Percentiles rank a stretch among this genome's conserved stretches.
Conservation (phyloP, 352 stramenopile genomes). For the Phytophthora constricta region DNA sequence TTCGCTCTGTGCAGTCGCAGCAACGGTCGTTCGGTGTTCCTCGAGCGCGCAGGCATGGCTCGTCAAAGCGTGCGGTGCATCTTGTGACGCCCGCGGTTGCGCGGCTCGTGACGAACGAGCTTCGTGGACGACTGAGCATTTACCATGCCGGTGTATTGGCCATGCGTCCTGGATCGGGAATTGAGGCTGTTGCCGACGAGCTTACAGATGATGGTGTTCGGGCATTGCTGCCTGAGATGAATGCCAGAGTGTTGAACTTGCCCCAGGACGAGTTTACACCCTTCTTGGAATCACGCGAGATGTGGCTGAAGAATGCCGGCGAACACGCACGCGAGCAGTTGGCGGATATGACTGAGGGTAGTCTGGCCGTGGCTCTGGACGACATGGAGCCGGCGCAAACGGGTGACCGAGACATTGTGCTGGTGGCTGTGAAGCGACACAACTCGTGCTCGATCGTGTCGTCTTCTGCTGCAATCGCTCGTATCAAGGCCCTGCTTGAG, state of each 20-base stretch:
- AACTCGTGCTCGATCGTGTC: constrained; percentile 82
- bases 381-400: constrained; percentile 86
- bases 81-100: constrained; percentile 65
- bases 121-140: constrained; percentile 56
- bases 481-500: constrained; percentile 75
- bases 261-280: constrained; percentile 70
- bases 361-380: constrained; percentile 71
- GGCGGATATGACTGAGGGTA: constrained; percentile 61
- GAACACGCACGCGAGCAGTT: constrained; percentile 58
- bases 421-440: constrained; percentile 67
- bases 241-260: constrained; percentile 56
- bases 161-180: constrained; percentile 35
- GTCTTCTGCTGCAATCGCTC: constrained; percentile 60
- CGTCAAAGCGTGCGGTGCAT: constrained; percentile 73
- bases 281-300: constrained; percentile 69
- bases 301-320: constrained; percentile 82
- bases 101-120: constrained; percentile 44
- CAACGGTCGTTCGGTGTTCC: constrained; percentile 33
- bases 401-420: constrained; percentile 69
- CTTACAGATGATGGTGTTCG: constrained; percentile 75
- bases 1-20: constrained; percentile 51
- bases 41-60: constrained; percentile 72
- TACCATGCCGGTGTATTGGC: constrained; percentile 73
- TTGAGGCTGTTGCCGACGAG: constrained; percentile 44
- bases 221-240: constrained; percentile 59